Evolutionary conservation across 768 basidiomycete genomes (phyloP).

Genomic region (Collybia mongolica): DNA sequence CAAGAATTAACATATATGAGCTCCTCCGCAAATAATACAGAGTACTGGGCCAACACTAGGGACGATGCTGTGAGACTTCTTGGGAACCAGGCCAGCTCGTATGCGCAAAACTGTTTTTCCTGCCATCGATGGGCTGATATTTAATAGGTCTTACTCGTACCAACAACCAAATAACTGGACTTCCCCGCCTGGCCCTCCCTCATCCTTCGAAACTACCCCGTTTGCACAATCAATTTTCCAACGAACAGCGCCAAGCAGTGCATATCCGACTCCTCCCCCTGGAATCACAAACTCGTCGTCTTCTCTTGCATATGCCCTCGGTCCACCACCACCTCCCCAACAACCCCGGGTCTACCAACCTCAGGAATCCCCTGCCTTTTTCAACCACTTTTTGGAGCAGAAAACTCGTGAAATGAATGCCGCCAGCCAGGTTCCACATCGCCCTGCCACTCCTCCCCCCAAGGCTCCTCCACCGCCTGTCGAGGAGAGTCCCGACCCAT

Average conservation of each 20-base stretch:
- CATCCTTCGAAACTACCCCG: constrained; percentile 51
- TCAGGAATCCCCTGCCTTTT: constrained; percentile 62
- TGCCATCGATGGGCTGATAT: constrained; percentile 13
- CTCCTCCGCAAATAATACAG: constrained; percentile 46
- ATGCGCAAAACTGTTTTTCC: constrained; percentile 27
- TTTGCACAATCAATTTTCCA: constrained; percentile 70
- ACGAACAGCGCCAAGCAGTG: constrained; percentile 53
- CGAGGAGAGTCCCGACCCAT: constrained; percentile 56
- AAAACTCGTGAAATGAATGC: constrained; percentile 44
- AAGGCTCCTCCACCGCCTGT: constrained; percentile 15
- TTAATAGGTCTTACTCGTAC: constrained; percentile 39
- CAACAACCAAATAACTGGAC: constrained; percentile 42
- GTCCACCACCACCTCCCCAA: constrained; percentile 27
- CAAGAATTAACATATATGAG: constrained; percentile 58
- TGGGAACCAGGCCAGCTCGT: constrained; percentile 52
- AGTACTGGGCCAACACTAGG: constrained; percentile 65
- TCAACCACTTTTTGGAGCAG: constrained; percentile 63
- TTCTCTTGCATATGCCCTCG: constrained; percentile 74
- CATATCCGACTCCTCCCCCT: constrained; percentile 74
- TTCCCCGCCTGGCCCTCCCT: constrained; percentile 36
- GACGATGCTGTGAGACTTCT: constrained; percentile 62
- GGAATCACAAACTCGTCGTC: constrained; percentile 66
- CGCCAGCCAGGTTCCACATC: constrained; percentile 12
- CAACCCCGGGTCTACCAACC: constrained; percentile 39
- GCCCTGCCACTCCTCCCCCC: constrained; percentile 21